Conservation (phyloP, 2,329 filamentous ascomycete genomes). For the Neopestalotiopsis sp. region DNA sequence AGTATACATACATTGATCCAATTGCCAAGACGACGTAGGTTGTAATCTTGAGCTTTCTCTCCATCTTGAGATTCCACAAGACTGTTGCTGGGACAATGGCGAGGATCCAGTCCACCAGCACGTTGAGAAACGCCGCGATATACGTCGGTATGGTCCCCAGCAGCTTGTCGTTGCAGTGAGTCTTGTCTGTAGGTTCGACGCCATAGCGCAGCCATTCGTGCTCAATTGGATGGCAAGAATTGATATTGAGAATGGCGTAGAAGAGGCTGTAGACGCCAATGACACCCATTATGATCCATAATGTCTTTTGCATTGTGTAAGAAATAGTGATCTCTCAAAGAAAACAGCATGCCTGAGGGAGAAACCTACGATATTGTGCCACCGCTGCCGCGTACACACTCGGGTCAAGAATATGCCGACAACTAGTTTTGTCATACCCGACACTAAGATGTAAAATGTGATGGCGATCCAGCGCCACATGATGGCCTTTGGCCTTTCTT, state of each 20-base stretch:
- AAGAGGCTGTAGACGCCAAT: conserved; percentile 11
- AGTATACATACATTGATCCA: conserved; percentile 17
- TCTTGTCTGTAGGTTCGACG: background rate
- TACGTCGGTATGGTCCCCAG: conserved; percentile 15
- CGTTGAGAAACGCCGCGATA: conserved; percentile 7
- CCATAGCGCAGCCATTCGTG: conserved; percentile 13
- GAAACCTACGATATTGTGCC: conserved; percentile 10
- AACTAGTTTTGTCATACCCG: conserved; percentile 13
- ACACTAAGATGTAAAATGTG: conserved; percentile 14
- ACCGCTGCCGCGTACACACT: conserved; percentile 13
- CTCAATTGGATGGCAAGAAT: conserved; percentile 13
- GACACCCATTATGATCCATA: conserved; percentile 16
- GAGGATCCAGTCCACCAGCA: conserved; percentile 17
- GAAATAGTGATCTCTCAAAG: background rate
- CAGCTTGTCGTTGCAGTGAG: conserved; percentile 5
- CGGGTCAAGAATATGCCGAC: conserved; percentile 15
- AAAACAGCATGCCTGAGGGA: background rate
- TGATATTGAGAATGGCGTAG: conserved; percentile 17
- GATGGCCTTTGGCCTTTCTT: conserved; percentile 12
- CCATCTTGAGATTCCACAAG: conserved; percentile 19
- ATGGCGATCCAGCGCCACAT: conserved; percentile 18
- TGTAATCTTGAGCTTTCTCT: conserved; percentile 15
- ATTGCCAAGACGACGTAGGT: conserved; percentile 18
- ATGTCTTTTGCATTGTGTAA: background rate
- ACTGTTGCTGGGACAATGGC: conserved; percentile 17